These are phyloP conservation scores for Neurospora tetraspora DNA, from an alignment of 495 filamentous ascomycete genomes.

Conservation along the genomic window DNA sequence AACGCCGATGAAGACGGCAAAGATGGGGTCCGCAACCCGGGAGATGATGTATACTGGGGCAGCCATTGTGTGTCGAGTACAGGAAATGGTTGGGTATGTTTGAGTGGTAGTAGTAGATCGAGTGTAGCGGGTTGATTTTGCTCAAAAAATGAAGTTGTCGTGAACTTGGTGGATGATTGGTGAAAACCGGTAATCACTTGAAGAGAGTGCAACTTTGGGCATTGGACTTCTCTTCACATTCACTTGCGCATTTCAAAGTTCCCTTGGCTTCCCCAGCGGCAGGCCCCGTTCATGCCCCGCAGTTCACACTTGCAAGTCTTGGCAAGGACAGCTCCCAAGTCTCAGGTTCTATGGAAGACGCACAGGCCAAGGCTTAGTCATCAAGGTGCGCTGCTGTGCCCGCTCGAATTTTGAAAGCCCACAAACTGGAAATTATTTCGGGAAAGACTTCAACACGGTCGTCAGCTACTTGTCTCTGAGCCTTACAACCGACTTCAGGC, in stretches of 20 bases:
- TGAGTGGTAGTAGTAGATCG: background rate
- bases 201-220: background rate
- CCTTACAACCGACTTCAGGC: slow-evolving; percentile 20
- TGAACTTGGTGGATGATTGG: background rate
- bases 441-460: slow-evolving; percentile 20
- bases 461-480: slow-evolving; percentile 13
- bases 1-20: slow-evolving; percentile 69
- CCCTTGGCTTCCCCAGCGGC: background rate
- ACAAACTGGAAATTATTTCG: slow-evolving; percentile 31
- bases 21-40: slow-evolving; percentile 74
- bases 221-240: too few relatives aligned
- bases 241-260: background rate
- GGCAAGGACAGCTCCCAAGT: background rate
- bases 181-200: background rate
- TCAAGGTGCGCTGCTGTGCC: slow-evolving; percentile 10
- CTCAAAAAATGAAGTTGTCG: background rate
- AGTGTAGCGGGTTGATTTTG: background rate
- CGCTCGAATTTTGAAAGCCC: slow-evolving; percentile 27
- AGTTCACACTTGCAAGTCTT: background rate
- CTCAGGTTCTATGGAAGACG: background rate
- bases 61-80: slow-evolving; percentile 28
- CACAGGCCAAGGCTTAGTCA: slow-evolving; percentile 24
- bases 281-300: background rate
- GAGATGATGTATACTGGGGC: slow-evolving; percentile 46
- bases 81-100: background rate